Conservation (phyloP, 2,329 filamentous ascomycete genomes). For the Aureobasidium leucospermi region DNA sequence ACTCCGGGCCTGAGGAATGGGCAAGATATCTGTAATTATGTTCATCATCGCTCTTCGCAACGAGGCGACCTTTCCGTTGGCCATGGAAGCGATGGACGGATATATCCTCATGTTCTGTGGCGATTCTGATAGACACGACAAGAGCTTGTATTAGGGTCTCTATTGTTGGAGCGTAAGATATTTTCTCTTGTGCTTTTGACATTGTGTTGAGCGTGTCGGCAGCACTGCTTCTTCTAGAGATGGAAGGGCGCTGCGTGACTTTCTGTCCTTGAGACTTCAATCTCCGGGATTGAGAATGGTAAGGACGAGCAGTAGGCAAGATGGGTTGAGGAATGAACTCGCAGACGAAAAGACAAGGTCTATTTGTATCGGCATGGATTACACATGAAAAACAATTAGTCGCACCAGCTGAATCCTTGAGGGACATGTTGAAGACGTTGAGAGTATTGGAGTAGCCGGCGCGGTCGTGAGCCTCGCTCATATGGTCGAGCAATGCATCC, state of each 20-base stretch:
- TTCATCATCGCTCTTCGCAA: background rate
- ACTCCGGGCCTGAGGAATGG: background rate
- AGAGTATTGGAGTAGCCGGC: background rate
- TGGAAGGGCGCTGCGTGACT: background rate
- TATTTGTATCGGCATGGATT: background rate
- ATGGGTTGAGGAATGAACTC: background rate
- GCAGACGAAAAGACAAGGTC: background rate
- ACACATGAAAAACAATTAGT: background rate
- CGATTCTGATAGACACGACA: background rate
- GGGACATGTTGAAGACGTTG: background rate
- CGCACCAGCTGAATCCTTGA: background rate
- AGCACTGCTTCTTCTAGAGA: background rate
- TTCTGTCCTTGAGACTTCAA: background rate
- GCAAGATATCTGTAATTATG: background rate
- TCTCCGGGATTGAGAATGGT: background rate
- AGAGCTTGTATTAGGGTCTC: background rate
- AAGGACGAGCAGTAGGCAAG: background rate
- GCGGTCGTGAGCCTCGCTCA: background rate
- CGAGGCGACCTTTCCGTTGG: background rate
- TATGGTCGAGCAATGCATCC: background rate
- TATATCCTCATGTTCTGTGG: background rate
- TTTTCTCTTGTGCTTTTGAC: background rate
- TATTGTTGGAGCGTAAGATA: background rate
- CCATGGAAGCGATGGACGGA: background rate
- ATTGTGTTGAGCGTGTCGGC: background rate